These are phyloP conservation scores for Bremia lactucae DNA, from an alignment of 352 stramenopile species.

Conservation along the genomic window DNA sequence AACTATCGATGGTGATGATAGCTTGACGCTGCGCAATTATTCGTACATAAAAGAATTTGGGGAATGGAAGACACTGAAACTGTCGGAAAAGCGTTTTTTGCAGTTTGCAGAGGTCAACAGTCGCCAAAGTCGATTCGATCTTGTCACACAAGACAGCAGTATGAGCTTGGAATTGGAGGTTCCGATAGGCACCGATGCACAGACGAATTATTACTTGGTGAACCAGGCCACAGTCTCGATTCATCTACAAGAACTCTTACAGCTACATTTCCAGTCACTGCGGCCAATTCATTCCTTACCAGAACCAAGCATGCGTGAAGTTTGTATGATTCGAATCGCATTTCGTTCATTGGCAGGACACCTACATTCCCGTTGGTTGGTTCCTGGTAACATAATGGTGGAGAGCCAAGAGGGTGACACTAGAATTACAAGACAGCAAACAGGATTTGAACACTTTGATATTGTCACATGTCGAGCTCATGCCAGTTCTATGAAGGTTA, in stretches of 20 bases:
- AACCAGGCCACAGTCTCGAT: constrained; percentile 32
- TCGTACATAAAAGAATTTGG: constrained; percentile 52
- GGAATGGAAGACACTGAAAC: constrained; percentile 32
- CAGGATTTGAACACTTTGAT: constrained; percentile 18
- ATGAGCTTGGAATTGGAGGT: constrained; percentile 42
- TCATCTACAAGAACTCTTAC: constrained; percentile 38
- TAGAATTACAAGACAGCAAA: constrained; percentile 1
- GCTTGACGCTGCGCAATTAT: constrained; percentile 22
- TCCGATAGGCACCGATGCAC: constrained; percentile 31
- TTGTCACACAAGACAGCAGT: constrained; percentile 41
- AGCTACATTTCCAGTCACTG: constrained; percentile 28
- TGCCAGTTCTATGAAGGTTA: constrained; percentile 8
- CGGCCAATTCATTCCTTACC: constrained; percentile 17
- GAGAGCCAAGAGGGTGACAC: constrained; percentile 8
- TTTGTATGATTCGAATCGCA: constrained; percentile 26
- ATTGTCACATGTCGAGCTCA: constrained; percentile 13
- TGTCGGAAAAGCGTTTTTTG: constrained; percentile 28
- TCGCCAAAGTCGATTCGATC: constrained; percentile 30
- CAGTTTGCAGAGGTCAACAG: constrained; percentile 12
- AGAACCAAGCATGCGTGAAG: neutral
- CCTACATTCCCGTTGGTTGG: neutral
- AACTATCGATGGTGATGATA: neutral
- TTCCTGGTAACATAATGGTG: constrained; percentile 9
- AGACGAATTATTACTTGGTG: constrained; percentile 54
- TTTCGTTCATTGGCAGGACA: constrained; percentile 16